A percentile compares a stretch with the other conserved stretches of the same genome.
These are phyloP conservation scores for Asterophora parasitica DNA, from an alignment of 768 basidiomycete species.

Conservation along the genomic window DNA sequence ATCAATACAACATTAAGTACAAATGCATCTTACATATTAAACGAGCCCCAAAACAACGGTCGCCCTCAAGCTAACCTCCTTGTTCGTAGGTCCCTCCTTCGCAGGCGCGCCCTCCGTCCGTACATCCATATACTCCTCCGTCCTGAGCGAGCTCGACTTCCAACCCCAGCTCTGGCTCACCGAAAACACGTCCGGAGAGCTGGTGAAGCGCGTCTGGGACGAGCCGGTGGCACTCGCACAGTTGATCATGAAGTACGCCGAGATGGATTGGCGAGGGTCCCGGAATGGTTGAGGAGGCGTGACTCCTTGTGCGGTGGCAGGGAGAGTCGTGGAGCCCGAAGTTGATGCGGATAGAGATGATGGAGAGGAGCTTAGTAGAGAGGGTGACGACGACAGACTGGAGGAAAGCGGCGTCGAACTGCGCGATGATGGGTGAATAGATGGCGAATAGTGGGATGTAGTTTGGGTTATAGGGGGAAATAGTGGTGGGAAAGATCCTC, in stretches of 20 bases:
- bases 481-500: constrained; percentile 30
- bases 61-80: constrained; percentile 66
- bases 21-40: constrained; percentile 23
- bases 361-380: constrained; percentile 20
- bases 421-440: constrained; percentile 38
- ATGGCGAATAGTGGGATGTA: constrained; percentile 39
- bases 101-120: constrained; percentile 26
- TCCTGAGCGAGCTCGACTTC: constrained; percentile 57
- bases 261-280: constrained; percentile 64
- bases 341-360: constrained; percentile 15
- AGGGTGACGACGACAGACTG: constrained; percentile 18
- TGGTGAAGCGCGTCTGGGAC: constrained; percentile 77
- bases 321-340: constrained; percentile 20
- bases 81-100: constrained; percentile 20
- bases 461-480: constrained; percentile 23
- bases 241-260: constrained; percentile 80
- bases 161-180: constrained; percentile 92
- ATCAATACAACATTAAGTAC: too few species aligned
- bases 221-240: constrained; percentile 81
- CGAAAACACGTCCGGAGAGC: constrained; percentile 80
- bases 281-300: constrained; percentile 67
- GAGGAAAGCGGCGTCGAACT: constrained; percentile 37
- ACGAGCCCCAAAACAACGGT: constrained; percentile 78
- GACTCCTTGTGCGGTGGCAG: constrained; percentile 39
- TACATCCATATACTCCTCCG: constrained; percentile 46